These are phyloP conservation scores for Ilex asprella DNA, from an alignment of 257 asterid genomes.

Conservation along the genomic window DNA sequence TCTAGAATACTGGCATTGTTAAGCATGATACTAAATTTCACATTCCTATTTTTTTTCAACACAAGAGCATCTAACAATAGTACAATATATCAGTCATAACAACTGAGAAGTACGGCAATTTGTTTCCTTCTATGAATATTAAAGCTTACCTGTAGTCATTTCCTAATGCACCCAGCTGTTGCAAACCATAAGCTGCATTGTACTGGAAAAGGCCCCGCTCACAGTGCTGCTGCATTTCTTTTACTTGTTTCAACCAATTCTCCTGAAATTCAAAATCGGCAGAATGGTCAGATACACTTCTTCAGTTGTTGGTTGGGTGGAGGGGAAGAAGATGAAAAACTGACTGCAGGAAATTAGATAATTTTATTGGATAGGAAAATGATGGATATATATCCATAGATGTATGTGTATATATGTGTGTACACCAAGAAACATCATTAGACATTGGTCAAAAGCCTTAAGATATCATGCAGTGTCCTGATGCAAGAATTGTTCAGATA, in stretches of 20 bases:
- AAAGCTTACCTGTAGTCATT: slow-evolving; percentile 40
- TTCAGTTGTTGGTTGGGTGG: not conserved
- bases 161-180: slow-evolving; percentile 22
- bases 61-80: not conserved
- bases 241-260: slow-evolving; percentile 77
- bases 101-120: not conserved
- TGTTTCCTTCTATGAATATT: not conserved
- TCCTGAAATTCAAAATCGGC: slow-evolving; percentile 47
- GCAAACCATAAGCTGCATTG: slow-evolving; percentile 22
- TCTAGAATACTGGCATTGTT: too few relatives aligned
- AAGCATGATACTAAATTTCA: too few relatives aligned
- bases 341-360: too few relatives aligned
- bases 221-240: slow-evolving; percentile 79
- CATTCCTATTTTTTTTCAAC: not conserved
- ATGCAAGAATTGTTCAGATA: too few relatives aligned
- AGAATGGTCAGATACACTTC: not conserved
- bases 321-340: too few relatives aligned
- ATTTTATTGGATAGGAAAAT: too few relatives aligned
- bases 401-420: too few relatives aligned
- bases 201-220: slow-evolving; percentile 52
- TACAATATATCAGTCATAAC: not conserved
- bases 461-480: too few relatives aligned
- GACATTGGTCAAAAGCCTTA: too few relatives aligned
- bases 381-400: too few relatives aligned
- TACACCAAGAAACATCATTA: too few relatives aligned